These are phyloP conservation scores for Termitomyces sp. DNA, from an alignment of 768 basidiomycete genomes.

Conservation along the genomic window DNA sequence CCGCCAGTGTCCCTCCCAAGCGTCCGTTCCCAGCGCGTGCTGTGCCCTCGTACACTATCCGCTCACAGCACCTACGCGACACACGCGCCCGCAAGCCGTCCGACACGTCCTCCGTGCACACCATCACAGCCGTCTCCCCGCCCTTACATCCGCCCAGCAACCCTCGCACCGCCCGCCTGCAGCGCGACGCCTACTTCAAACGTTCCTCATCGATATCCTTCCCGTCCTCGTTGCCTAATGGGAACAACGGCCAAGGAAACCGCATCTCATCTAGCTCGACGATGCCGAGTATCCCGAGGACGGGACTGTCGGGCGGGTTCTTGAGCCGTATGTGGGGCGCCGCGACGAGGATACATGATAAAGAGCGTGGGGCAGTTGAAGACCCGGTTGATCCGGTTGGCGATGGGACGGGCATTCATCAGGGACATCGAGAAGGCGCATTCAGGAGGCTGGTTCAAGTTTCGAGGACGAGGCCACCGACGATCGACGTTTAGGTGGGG, in stretches of 20 bases:
- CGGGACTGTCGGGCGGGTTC: conserved; percentile 43
- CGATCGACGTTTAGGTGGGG: conserved; percentile 12
- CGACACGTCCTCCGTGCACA: conserved; percentile 49
- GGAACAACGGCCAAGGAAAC: not conserved
- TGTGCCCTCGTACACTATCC: conserved; percentile 40
- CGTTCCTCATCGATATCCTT: conserved; percentile 23
- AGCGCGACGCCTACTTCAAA: conserved; percentile 14
- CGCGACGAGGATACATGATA: conserved; percentile 32
- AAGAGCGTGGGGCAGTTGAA: conserved; percentile 14
- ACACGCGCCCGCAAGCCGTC: conserved; percentile 40
- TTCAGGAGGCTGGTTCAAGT: conserved; percentile 27
- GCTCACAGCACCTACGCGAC: conserved; percentile 22
- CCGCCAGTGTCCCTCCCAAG: conserved; percentile 22
- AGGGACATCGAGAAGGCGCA: conserved; percentile 21
- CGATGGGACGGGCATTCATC: conserved; percentile 15
- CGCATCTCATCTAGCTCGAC: conserved; percentile 32
- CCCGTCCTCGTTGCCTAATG: not conserved
- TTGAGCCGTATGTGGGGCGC: conserved; percentile 76
- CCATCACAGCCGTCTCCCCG: conserved; percentile 33
- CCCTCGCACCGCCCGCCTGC: conserved; percentile 6
- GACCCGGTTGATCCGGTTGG: conserved; percentile 11
- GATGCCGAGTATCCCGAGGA: conserved; percentile 30
- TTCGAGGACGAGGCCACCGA: conserved; percentile 20
- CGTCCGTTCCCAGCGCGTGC: conserved; percentile 46
- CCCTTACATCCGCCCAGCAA: conserved; percentile 14